A percentile compares a stretch with the other conserved stretches of the same genome.
Conservation (phyloP, 106 monocot genomes). For the Dioscorea zingiberensis region DNA sequence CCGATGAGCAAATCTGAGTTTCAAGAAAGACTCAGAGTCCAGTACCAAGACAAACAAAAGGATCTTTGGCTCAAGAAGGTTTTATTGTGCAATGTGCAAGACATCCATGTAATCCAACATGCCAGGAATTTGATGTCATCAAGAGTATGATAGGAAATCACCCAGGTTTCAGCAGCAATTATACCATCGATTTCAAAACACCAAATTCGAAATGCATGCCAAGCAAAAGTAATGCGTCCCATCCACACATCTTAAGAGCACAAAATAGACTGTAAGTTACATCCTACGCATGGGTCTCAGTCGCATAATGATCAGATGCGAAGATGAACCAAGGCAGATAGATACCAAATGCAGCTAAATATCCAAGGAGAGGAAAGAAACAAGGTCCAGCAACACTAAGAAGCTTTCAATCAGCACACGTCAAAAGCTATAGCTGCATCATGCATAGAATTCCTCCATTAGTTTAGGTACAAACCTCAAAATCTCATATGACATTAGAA, state of each 20-base stretch:
- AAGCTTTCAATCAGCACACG: constrained; percentile 1
- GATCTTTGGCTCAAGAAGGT: not conserved
- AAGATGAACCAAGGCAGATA: not conserved
- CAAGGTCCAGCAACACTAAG: not conserved
- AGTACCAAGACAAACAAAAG: not conserved
- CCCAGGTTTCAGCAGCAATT: constrained; percentile 1
- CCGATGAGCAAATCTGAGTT: not conserved
- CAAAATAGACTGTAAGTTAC: constrained; percentile 10
- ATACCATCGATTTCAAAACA: not conserved
- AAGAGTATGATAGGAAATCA: not conserved
- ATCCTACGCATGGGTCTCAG: not conserved
- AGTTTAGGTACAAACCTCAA: not conserved
- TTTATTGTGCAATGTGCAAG: not conserved
- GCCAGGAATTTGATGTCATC: not conserved
- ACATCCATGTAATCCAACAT: not conserved
- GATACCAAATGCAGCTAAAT: not conserved
- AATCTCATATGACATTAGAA: not conserved
- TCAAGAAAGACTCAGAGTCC: not conserved
- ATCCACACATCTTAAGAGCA: constrained; percentile 12
- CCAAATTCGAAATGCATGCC: not conserved
- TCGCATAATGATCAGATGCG: not conserved
- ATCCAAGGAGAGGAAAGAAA: not conserved
- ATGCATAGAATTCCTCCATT: not conserved
- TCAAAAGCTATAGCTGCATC: constrained; percentile 2
- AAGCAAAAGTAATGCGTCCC: constrained; percentile 15